Conservation (phyloP, 352 stramenopile genomes). For the Thraustotheca clavata region DNA sequence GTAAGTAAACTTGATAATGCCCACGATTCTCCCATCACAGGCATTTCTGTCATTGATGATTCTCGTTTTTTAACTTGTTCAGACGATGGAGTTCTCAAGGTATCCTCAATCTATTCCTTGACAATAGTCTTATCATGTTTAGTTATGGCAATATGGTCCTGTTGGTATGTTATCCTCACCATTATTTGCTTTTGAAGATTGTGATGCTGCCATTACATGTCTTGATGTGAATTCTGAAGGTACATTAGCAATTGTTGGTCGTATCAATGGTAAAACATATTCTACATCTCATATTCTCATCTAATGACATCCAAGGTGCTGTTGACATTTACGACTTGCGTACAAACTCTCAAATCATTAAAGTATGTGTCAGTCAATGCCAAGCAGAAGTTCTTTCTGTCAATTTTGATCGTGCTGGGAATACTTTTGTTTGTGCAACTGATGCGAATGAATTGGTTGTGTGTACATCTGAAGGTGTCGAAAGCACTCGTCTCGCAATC, state of each 20-base stretch:
- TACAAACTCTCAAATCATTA: constrained; percentile 50
- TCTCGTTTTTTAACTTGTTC: background rate
- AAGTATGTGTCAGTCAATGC: constrained; percentile 41
- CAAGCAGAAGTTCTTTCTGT: constrained; percentile 52
- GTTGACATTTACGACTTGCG: constrained; percentile 52
- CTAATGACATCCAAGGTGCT: constrained; percentile 34
- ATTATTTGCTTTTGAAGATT: constrained; percentile 49
- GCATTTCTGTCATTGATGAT: constrained; percentile 41
- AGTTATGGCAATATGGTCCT: constrained; percentile 61
- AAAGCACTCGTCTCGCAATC: constrained; percentile 43
- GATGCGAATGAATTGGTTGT: constrained; percentile 61
- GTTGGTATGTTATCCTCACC: constrained; percentile 39
- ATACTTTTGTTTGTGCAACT: constrained; percentile 54
- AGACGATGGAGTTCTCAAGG: background rate
- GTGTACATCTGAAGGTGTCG: constrained; percentile 40
- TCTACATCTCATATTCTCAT: constrained; percentile 35
- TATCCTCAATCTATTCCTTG: background rate
- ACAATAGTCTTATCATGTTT: no score
- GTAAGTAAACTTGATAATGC: constrained; percentile 55
- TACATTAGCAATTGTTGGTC: constrained; percentile 36
- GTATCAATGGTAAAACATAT: constrained; percentile 48
- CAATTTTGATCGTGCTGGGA: constrained; percentile 49
- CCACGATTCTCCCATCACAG: constrained; percentile 61
- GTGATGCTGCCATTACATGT: constrained; percentile 54
- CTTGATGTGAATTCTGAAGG: constrained; percentile 55